Evolutionary conservation across 2,329 filamentous ascomycete species (phyloP).

Genomic region (Ceratocystiopsis minuta): DNA sequence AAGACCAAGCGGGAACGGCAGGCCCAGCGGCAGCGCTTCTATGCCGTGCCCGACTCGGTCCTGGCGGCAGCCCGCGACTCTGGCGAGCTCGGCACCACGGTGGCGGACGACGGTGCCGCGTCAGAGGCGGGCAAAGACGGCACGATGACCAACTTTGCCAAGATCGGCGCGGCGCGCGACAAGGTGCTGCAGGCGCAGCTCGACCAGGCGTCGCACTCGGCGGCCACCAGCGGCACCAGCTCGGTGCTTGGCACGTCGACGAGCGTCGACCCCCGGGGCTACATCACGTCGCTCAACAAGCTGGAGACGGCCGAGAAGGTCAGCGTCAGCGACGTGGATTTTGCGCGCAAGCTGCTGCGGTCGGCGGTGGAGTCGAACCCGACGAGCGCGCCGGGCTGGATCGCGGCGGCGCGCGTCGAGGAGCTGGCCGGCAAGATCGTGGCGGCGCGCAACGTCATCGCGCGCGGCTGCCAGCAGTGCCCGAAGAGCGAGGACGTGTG

Average conservation of each 20-base stretch:
- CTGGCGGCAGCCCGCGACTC: conserved; percentile 70
- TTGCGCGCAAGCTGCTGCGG: conserved; percentile 79
- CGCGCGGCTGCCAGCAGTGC: conserved; percentile 74
- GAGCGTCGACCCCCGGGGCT: conserved; percentile 86
- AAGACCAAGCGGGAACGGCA: conserved; percentile 78
- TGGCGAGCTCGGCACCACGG: conserved; percentile 68
- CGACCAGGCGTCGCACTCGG: conserved; percentile 52
- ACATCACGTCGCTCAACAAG: conserved; percentile 79
- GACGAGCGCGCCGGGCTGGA: conserved; percentile 87
- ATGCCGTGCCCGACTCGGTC: conserved; percentile 92
- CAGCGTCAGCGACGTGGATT: conserved; percentile 85
- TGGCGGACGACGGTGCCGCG: conserved; percentile 57
- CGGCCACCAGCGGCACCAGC: conserved; percentile 47
- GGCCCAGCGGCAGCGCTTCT: conserved; percentile 69
- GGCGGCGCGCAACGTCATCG: conserved; percentile 73
- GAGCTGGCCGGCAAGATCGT: conserved; percentile 85
- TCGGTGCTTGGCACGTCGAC: conserved; percentile 67
- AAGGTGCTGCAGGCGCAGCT: conserved; percentile 71
- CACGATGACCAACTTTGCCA: conserved; percentile 93
- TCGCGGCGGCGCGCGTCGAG: conserved; percentile 81
- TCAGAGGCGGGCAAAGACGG: conserved; percentile 44
- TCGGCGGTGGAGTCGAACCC: conserved; percentile 96
- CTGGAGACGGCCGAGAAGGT: conserved; percentile 65
- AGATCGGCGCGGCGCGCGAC: conserved; percentile 89
- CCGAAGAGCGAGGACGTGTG: conserved; percentile 90